Evolutionary conservation across 2,329 filamentous ascomycete genomes (phyloP).

Genomic region (Neodidymelliopsis sp.): DNA sequence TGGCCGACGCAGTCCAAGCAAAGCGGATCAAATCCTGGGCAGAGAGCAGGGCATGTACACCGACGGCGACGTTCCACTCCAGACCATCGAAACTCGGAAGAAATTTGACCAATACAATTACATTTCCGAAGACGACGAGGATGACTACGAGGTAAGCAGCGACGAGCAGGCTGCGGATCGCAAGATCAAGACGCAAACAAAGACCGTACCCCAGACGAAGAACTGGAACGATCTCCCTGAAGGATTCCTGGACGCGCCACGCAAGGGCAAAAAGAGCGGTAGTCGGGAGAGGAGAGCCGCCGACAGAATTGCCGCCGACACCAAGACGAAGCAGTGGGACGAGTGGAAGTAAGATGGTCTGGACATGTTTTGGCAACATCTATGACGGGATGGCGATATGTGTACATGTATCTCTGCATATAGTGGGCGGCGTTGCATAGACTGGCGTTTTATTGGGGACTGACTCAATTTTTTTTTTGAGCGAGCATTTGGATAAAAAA

Average conservation of each 20-base stretch:
- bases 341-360: constrained; percentile 33
- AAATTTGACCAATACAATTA: constrained; percentile 48
- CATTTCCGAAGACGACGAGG: constrained; percentile 50
- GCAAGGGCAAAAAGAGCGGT: constrained; percentile 37
- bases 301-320: constrained; percentile 35
- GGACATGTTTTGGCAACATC: not conserved
- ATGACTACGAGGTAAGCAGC: constrained; percentile 42
- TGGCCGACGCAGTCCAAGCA: constrained; percentile 49
- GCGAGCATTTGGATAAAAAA: constrained; percentile 2
- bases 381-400: constrained; percentile 9
- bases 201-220: constrained; percentile 33
- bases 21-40: constrained; percentile 54
- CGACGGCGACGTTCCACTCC: constrained; percentile 51
- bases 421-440: constrained; percentile 8
- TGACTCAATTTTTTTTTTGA: no score
- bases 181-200: constrained; percentile 25
- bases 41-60: constrained; percentile 46
- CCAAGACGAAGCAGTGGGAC: constrained; percentile 41
- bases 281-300: constrained; percentile 31
- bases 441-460: constrained; percentile 9
- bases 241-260: constrained; percentile 47
- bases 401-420: constrained; percentile 14
- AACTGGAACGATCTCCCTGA: constrained; percentile 61
- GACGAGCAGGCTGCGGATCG: constrained; percentile 40
- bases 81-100: constrained; percentile 49